Evolutionary conservation across 768 basidiomycete species (phyloP).

Genomic region (Boletus rex-veris): DNA sequence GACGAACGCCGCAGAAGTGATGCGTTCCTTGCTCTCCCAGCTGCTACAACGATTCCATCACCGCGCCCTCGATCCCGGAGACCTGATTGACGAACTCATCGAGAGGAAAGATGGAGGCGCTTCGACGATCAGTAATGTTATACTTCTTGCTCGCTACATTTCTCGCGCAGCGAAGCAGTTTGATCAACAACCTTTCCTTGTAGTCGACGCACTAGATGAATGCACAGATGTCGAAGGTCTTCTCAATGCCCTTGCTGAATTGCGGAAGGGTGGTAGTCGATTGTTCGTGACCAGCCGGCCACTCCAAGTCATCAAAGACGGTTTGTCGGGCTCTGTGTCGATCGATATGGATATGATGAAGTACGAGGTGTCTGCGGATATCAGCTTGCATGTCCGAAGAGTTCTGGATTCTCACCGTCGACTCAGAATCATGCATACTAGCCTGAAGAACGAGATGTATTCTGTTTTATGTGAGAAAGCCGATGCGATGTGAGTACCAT

Average conservation of each 20-base stretch:
- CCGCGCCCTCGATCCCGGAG: background rate
- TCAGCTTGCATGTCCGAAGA: slow-evolving; percentile 2
- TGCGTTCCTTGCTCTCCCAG: slow-evolving; percentile 19
- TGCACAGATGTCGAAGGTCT: slow-evolving; percentile 1
- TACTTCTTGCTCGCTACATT: slow-evolving; percentile 1
- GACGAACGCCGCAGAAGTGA: slow-evolving; percentile 2
- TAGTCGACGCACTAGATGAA: slow-evolving; percentile 19
- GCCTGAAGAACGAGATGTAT: slow-evolving; percentile 6
- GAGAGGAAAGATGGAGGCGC: background rate
- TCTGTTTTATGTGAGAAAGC: background rate
- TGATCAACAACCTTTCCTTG: background rate
- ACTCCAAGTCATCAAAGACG: slow-evolving; percentile 7
- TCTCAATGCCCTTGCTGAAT: background rate
- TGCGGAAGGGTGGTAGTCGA: background rate
- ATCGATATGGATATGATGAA: slow-evolving; percentile 6
- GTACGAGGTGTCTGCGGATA: slow-evolving; percentile 1
- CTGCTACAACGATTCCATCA: background rate
- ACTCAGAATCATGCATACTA: background rate
- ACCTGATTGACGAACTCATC: background rate
- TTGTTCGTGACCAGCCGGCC: slow-evolving; percentile 15
- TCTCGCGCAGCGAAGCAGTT: background rate
- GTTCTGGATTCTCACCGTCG: slow-evolving; percentile 9
- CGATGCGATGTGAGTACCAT: slow-evolving; percentile 10
- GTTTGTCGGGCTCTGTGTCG: background rate
- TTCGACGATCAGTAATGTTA: background rate